phyloP scores from a whole-genome alignment of 192 early-diverging fungal species.

The Radiomyces spectabilis region DNA sequence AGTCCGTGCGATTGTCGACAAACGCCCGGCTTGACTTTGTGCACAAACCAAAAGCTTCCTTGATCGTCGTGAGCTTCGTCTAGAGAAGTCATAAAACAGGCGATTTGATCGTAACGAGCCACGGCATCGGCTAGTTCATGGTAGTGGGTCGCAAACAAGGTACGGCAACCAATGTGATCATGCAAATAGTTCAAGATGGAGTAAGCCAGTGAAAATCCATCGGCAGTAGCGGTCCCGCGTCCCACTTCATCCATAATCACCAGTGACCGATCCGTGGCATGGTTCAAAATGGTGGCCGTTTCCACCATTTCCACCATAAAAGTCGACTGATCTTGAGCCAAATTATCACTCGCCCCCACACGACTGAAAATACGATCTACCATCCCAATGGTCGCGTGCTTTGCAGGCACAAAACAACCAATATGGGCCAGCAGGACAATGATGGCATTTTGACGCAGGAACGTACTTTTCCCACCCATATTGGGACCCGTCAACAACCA shows the following conservation, averaged over 20 bases:
- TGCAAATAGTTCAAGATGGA: constrained; percentile 56
- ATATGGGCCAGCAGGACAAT: constrained; percentile 81
- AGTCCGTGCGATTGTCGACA: constrained; percentile 8
- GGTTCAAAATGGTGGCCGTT: constrained; percentile 71
- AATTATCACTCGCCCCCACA: constrained; percentile 14
- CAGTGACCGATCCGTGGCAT: constrained; percentile 58
- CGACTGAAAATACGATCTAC: constrained; percentile 32
- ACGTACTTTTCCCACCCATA: constrained; percentile 89
- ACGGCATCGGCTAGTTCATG: constrained; percentile 53
- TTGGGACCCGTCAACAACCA: constrained; percentile 88
- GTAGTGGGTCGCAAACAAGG: constrained; percentile 75
- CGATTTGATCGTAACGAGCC: constrained; percentile 25
- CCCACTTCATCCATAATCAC: constrained; percentile 93
- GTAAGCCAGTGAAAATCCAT: constrained; percentile 67
- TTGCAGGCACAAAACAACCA: constrained; percentile 76
- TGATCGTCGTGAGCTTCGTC: background rate
- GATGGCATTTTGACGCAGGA: constrained; percentile 73
- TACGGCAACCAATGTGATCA: constrained; percentile 46
- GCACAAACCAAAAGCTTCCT: constrained; percentile 8
- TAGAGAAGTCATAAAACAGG: background rate
- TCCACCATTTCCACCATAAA: constrained; percentile 90
- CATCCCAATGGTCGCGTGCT: constrained; percentile 67
- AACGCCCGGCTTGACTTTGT: background rate
- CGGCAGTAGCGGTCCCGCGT: constrained; percentile 54
- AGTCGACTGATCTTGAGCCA: constrained; percentile 28